These are phyloP conservation scores for Candida xiaguanensis DNA, from an alignment of 805 yeast species.

Conservation along the genomic window DNA sequence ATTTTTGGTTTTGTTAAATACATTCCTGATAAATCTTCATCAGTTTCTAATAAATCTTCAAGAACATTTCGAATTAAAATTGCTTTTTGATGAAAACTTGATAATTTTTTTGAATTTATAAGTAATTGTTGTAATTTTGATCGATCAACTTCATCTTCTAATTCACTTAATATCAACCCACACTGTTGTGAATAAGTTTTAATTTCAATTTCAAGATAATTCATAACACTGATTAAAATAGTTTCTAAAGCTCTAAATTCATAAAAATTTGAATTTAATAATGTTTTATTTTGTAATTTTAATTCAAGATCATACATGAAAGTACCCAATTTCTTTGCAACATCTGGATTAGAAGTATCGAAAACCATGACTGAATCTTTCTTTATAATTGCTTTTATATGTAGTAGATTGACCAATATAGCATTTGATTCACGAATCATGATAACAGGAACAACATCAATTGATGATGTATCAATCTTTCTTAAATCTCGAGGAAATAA, in stretches of 20 bases:
- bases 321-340: constrained; percentile 68
- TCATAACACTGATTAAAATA: constrained; percentile 75
- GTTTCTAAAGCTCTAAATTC: constrained; percentile 84
- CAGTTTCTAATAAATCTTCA: constrained; percentile 81
- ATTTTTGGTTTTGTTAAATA: constrained; percentile 50
- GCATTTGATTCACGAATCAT: constrained; percentile 72
- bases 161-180: constrained; percentile 59
- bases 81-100: constrained; percentile 72
- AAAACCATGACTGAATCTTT: constrained; percentile 77
- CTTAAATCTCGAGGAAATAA: constrained; percentile 84
- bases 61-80: constrained; percentile 73
- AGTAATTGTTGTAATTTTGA: constrained; percentile 69
- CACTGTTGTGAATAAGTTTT: constrained; percentile 55
- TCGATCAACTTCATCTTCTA: constrained; percentile 79
- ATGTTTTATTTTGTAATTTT: constrained; percentile 47
- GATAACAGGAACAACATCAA: constrained; percentile 86
- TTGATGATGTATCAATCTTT: constrained; percentile 69
- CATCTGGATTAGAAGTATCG: constrained; percentile 66
- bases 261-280: constrained; percentile 32
- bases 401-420: constrained; percentile 76
- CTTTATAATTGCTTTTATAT: constrained; percentile 86
- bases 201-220: constrained; percentile 72
- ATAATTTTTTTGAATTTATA: constrained; percentile 66
- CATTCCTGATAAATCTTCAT: constrained; percentile 80
- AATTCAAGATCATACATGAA: constrained; percentile 82